These are phyloP conservation scores for Pyrrhoderma noxium DNA, from an alignment of 1,284 basidiomycete genomes.

Conservation along the genomic window DNA sequence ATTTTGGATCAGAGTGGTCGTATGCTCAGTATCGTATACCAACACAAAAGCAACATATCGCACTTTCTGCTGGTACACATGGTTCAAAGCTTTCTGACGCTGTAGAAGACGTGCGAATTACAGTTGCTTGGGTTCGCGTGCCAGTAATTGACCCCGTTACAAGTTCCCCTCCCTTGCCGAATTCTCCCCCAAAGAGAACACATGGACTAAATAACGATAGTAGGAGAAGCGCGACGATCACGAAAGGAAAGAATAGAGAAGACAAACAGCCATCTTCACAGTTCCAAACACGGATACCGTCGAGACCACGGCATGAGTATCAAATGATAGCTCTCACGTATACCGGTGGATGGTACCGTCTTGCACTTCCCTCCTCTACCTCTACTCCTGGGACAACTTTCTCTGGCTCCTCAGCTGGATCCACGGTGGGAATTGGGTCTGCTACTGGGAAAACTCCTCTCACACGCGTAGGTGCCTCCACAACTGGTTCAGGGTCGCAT, in stretches of 20 bases:
- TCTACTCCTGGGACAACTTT: slow-evolving; percentile 22
- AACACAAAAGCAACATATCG: slow-evolving; percentile 71
- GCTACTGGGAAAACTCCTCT: neutral
- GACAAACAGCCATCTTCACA: neutral
- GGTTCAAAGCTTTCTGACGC: slow-evolving; percentile 54
- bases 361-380: slow-evolving; percentile 55
- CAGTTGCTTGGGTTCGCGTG: slow-evolving; percentile 76
- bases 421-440: neutral
- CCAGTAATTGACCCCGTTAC: slow-evolving; percentile 23
- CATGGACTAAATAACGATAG: too few relatives aligned
- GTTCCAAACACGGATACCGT: slow-evolving; percentile 17
- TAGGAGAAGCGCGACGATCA: too few relatives aligned
- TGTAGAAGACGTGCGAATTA: slow-evolving; percentile 76
- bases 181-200: neutral
- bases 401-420: slow-evolving; percentile 20
- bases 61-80: slow-evolving; percentile 52
- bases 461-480: neutral
- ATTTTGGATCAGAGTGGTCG: slow-evolving; percentile 91
- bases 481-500: slow-evolving; percentile 23
- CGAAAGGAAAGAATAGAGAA: slow-evolving; percentile 4
- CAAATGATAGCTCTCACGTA: slow-evolving; percentile 83
- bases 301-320: slow-evolving; percentile 35
- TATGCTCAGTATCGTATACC: slow-evolving; percentile 91
- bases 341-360: slow-evolving; percentile 88
- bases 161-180: neutral